phyloP scores from a whole-genome alignment of 306 rosid genomes.

The Rosa chinensis region DNA sequence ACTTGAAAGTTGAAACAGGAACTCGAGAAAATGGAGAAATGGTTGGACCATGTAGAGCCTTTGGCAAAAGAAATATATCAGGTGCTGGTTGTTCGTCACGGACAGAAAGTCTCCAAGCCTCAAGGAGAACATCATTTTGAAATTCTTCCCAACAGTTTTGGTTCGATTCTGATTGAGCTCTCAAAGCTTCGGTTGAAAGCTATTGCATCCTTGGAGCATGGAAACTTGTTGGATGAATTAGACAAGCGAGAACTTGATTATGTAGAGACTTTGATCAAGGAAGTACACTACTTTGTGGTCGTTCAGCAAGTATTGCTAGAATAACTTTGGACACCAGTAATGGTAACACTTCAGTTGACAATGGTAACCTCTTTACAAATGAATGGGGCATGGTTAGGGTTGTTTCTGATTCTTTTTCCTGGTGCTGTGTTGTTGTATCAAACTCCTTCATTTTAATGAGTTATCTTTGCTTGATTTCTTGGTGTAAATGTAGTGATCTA shows the following conservation, averaged over 20 bases:
- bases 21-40: background rate
- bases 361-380: constrained; percentile 28
- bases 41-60: background rate
- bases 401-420: constrained; percentile 1
- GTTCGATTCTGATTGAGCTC: background rate
- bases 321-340: constrained; percentile 23
- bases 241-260: background rate
- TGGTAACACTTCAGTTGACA: constrained; percentile 22
- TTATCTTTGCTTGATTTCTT: background rate
- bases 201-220: background rate
- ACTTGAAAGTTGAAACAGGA: background rate
- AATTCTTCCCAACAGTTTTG: background rate
- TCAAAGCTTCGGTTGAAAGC: background rate
- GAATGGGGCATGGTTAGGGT: constrained; percentile 18
- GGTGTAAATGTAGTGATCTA: background rate
- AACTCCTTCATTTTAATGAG: background rate
- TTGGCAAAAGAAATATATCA: background rate
- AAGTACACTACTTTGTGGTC: background rate
- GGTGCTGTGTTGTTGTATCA: background rate
- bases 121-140: background rate
- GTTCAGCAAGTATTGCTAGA: background rate
- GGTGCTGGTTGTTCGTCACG: background rate
- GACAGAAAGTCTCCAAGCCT: background rate
- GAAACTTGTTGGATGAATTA: background rate
- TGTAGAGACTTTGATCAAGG: background rate